phyloP scores from a whole-genome alignment of 2,329 filamentous ascomycete species.

The Colletotrichum cordylinicola region DNA sequence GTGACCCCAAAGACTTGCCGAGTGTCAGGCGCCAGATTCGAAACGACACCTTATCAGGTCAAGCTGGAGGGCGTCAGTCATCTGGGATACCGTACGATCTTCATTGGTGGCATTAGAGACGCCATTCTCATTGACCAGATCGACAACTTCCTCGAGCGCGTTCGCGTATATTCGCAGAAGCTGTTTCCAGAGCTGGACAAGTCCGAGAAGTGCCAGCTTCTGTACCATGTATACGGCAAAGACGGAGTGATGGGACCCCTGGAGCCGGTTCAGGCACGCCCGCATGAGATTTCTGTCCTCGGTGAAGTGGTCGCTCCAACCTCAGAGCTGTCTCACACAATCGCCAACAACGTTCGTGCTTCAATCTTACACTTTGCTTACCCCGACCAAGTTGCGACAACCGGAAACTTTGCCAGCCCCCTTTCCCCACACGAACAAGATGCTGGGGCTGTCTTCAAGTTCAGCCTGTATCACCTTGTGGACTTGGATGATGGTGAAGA shows the following conservation, averaged over 20 bases:
- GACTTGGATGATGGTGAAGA: constrained; percentile 36
- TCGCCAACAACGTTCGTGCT: constrained; percentile 33
- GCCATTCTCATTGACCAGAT: constrained; percentile 50
- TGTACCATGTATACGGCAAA: constrained; percentile 52
- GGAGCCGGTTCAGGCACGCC: constrained; percentile 27
- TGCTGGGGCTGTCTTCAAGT: constrained; percentile 44
- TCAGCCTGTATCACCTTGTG: constrained; percentile 56
- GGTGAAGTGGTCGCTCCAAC: constrained; percentile 51
- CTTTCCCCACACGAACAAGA: constrained; percentile 24
- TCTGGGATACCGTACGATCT: constrained; percentile 49
- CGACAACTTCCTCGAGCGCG: constrained; percentile 35
- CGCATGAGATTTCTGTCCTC: constrained; percentile 50
- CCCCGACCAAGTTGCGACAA: constrained; percentile 53
- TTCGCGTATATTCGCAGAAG: constrained; percentile 24
- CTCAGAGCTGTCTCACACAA: constrained; percentile 47
- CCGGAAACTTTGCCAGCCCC: constrained; percentile 51
- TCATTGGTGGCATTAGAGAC: constrained; percentile 51
- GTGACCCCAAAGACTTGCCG: constrained; percentile 39
- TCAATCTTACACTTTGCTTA: constrained; percentile 51
- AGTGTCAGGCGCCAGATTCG: constrained; percentile 44
- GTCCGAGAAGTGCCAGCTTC: constrained; percentile 39
- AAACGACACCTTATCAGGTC: constrained; percentile 41
- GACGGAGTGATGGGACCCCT: constrained; percentile 30
- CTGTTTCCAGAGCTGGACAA: constrained; percentile 27
- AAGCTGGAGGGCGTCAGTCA: constrained; percentile 54